Evolutionary conservation across 129 eudicot species (phyloP), one percentile per base, ranked within the genome.

Genomic region (Flaveria linearis): DNA sequence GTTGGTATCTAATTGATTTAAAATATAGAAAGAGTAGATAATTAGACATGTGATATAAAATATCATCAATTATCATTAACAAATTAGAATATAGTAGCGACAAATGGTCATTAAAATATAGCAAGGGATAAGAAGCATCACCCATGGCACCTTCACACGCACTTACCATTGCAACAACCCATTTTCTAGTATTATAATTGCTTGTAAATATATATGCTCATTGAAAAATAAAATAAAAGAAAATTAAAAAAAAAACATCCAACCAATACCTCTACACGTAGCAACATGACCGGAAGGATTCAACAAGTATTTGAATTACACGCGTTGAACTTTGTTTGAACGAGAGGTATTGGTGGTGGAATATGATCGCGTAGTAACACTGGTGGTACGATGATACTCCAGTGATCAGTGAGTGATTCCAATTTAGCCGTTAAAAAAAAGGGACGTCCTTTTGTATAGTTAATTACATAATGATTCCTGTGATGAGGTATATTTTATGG

Each of bases 111-210:
- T 11, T 58, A 58, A 58, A 57, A 57, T 57, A 58, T 58, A 23
- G 65, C 65, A 58, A 9, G 65, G 65, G 65, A 58, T 58, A 58
- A 58, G 65, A 58, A 58, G 36, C 64, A 57, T 9, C 30, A 57
- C 33, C 33, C 64, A 57, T 57, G 33, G 64, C 33, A 22, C 65
- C 36, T 57, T 58, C 16, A 58, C 65, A 58, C 65, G 16, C 65
- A 58, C 65, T 58, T 58, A 22, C 39, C 5, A 22, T 58, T 25
- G 65, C 33, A 6, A 22, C 16, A 58, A 3, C 65, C 16, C 36
- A 58, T 58, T 22, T 50, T 58, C 36, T 22, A 22, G 65, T 58
- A 58, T 23, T 23, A 58, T 22, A 58, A 22, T 58, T 22, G 36
- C 11, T 33, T 57, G 23, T 22, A 20, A 20, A 20, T 22, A 20